Conservation (phyloP, 2,329 filamentous ascomycete genomes). For the Blastomyces percursus region DNA sequence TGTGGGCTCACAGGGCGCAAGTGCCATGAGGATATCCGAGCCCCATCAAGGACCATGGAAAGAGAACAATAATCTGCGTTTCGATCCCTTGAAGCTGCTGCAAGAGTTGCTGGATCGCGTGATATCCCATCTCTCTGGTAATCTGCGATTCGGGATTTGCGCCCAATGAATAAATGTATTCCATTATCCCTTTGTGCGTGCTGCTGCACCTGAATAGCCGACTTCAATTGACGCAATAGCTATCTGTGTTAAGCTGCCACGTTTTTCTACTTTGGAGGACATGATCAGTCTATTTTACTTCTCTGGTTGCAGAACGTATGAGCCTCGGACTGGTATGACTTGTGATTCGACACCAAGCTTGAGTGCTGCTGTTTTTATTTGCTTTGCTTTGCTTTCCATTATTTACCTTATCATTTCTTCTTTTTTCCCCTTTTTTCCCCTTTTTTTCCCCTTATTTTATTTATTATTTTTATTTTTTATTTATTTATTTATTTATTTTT, state of each 20-base stretch:
- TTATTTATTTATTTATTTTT: no score
- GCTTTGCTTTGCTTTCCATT: neutral
- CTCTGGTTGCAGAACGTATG: neutral
- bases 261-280: neutral
- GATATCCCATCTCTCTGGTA: neutral
- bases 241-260: neutral
- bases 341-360: neutral
- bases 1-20: neutral
- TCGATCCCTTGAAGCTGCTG: neutral
- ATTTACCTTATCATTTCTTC: no score
- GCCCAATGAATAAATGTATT: neutral
- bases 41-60: neutral
- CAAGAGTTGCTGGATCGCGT: neutral
- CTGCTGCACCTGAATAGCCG: neutral
- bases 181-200: neutral
- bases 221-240: neutral
- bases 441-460: no score
- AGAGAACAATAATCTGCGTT: neutral
- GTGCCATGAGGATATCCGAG: neutral
- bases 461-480: no score
- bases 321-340: neutral
- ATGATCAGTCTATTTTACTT: neutral
- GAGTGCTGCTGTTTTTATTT: neutral
- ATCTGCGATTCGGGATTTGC: neutral
- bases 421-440: no score